Base-by-base conservation (phyloP, 345 rosid species). In the Acer yangbiense region DNA sequence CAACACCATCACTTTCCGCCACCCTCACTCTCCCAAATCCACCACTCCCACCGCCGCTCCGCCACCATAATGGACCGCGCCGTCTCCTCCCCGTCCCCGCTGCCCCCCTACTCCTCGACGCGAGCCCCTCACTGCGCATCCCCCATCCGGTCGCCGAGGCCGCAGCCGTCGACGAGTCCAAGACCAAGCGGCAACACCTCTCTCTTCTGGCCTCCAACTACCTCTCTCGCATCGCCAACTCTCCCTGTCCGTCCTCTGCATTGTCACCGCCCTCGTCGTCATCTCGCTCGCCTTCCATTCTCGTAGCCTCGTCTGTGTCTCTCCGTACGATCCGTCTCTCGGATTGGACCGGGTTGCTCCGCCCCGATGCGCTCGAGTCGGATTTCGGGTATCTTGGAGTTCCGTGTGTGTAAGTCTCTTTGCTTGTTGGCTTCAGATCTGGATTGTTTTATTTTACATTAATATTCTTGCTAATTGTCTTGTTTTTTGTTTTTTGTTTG, bases 341-440 rank as follows among this genome's bases (percentile, higher is more conserved):
- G 98, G 78, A 85, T 86, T 82, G 93, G 89, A 25, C 90, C 80
- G 92, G 88, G 54, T 88, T 91, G 69, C 91, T 88, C 78, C 94
- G 92, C 1, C 71, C 91, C 54, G 98, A 93, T 41, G 98, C 95
- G 2, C 85, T 91, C 58, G 98, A 89, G 64, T 92, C 97, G 27
- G 98, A 94, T 75, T 97, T 97, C 77, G 99, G 97, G 21, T 84
- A 84, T 78, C 92, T 97, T 25, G 99, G 99, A 74, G 99, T 93
- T 78, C 99, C 99, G 82, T 97, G 98, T 72, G 98, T 96, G 99
- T 96, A 92, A 90, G 98, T 76, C 79, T 79, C 10, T 13, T 7
- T 11, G 32, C 21, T 46, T 18, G 44, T 4, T 20, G 25, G 58
- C n/a, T 54, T 82, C 71, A 20, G 87, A 85, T 85, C 80, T 77